These are phyloP conservation scores for Xylariaceae sp. DNA, from an alignment of 2,329 filamentous ascomycete species.

Conservation along the genomic window DNA sequence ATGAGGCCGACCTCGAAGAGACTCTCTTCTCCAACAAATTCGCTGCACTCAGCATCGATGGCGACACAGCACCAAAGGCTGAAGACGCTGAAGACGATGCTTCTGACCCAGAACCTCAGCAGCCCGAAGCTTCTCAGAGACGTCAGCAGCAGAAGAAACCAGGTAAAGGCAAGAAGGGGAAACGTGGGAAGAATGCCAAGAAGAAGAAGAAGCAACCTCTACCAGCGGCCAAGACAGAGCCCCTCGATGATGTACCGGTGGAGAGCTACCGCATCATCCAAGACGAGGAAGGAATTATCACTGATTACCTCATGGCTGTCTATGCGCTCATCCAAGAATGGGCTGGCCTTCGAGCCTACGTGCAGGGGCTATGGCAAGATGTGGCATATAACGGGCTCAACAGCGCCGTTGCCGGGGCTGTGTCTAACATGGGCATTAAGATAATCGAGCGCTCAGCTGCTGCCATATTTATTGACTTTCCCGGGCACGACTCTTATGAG, in stretches of 20 bases:
- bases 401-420: constrained; percentile 40
- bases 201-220: constrained; percentile 21
- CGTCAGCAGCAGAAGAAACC: constrained; percentile 11
- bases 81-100: constrained; percentile 16
- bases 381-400: constrained; percentile 45
- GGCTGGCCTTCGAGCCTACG: constrained; percentile 36
- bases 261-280: constrained; percentile 44
- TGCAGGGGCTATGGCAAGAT: constrained; percentile 41
- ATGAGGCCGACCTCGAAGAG: constrained; percentile 26
- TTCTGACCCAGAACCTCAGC: constrained; percentile 12
- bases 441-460: constrained; percentile 39
- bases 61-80: constrained; percentile 16
- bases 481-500: constrained; percentile 42
- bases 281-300: constrained; percentile 34
- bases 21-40: constrained; percentile 32
- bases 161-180: constrained; percentile 22
- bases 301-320: constrained; percentile 43
- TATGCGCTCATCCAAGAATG: constrained; percentile 38
- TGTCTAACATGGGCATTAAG: constrained; percentile 40
- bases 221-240: constrained; percentile 12
- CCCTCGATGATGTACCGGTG: constrained; percentile 38
- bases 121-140: constrained; percentile 15
- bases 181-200: constrained; percentile 26
- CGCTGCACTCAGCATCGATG: constrained; percentile 23
- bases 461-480: constrained; percentile 44